These are phyloP conservation scores for Pichiaceae sp. DNA, from an alignment of 1,139 yeast species.

Conservation along the genomic window DNA sequence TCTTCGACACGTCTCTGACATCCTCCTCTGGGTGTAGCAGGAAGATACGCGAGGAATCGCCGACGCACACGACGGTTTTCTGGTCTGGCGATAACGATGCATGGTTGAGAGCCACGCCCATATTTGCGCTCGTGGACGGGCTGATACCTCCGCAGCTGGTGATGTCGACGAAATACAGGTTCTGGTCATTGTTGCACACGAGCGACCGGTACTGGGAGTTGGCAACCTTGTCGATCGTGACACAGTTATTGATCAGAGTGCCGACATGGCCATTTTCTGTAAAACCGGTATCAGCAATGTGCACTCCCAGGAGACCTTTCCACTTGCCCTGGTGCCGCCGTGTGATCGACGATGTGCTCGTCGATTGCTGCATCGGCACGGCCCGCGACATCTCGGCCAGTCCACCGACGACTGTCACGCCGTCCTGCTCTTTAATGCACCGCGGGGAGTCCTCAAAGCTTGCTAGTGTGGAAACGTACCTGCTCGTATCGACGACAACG, in stretches of 20 bases:
- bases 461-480: slow-evolving; percentile 25
- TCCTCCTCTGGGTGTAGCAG: slow-evolving; percentile 36
- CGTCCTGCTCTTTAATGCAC: slow-evolving; percentile 56
- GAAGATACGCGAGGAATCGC: slow-evolving; percentile 48
- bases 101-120: slow-evolving; percentile 49
- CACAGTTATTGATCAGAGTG: slow-evolving; percentile 76
- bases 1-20: slow-evolving; percentile 18
- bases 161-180: slow-evolving; percentile 59
- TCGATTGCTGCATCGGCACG: not conserved
- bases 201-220: slow-evolving; percentile 41
- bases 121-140: slow-evolving; percentile 28
- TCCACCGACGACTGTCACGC: slow-evolving; percentile 65
- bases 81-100: slow-evolving; percentile 53
- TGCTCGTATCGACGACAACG: not conserved
- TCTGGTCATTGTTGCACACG: slow-evolving; percentile 77
- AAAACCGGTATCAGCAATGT: slow-evolving; percentile 38
- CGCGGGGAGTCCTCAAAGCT: slow-evolving; percentile 56
- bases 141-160: slow-evolving; percentile 32
- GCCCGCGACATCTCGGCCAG: slow-evolving; percentile 22
- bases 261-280: slow-evolving; percentile 55
- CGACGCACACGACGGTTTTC: slow-evolving; percentile 46
- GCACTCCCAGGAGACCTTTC: slow-evolving; percentile 58
- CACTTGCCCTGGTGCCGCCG: slow-evolving; percentile 13
- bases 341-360: not conserved
- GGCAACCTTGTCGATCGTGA: slow-evolving; percentile 42